Evolutionary conservation across 1,284 basidiomycete species (phyloP).

Genomic region (Rhodotorula sp.): DNA sequence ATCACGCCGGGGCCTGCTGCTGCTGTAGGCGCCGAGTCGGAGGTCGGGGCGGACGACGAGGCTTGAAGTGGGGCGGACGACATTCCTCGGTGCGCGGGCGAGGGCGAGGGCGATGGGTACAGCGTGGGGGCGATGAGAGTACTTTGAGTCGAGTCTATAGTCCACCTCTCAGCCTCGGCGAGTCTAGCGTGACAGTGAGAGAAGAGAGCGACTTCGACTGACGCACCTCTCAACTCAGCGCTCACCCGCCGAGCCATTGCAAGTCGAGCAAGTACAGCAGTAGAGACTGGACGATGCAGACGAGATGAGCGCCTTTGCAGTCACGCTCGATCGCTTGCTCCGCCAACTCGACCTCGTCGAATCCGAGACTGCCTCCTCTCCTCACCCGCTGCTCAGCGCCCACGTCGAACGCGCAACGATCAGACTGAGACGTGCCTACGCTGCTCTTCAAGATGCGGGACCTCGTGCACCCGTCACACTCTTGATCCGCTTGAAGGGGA

Average conservation of each 20-base stretch:
- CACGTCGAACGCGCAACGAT: constrained; percentile 11
- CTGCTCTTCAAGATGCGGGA: background rate
- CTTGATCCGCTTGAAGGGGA: constrained; percentile 11
- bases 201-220: no score
- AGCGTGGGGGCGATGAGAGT: no score
- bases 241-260: no score
- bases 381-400: no score
- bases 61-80: background rate
- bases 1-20: constrained; percentile 1
- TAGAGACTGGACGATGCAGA: background rate
- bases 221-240: no score
- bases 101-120: no score
- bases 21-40: background rate
- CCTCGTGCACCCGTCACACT: background rate
- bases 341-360: background rate
- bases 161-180: background rate
- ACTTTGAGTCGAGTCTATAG: background rate
- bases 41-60: background rate
- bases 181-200: background rate
- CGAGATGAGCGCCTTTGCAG: constrained; percentile 6
- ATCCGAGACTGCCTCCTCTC: background rate
- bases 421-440: constrained; percentile 6
- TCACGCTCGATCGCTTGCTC: constrained; percentile 6
- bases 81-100: background rate
- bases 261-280: no score